Conservation (phyloP, 495 filamentous ascomycete genomes). For the Trichocladium antarcticum region DNA sequence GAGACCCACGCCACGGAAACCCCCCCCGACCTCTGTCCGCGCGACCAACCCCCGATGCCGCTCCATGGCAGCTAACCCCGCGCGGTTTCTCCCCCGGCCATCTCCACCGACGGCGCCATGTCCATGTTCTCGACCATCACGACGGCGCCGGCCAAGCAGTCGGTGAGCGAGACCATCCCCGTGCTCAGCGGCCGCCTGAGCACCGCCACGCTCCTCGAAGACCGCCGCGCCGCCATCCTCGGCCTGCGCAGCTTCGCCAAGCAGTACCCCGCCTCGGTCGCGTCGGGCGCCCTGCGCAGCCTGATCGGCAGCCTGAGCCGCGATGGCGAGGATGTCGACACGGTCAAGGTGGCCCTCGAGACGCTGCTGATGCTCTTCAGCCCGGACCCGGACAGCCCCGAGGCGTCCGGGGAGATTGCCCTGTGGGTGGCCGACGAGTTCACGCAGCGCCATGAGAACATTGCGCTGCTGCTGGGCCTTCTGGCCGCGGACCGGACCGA, state of each 20-base stretch:
- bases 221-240: slow-evolving; percentile 83
- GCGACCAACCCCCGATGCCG: background rate
- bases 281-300: slow-evolving; percentile 74
- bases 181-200: slow-evolving; percentile 75
- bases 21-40: too few relatives aligned
- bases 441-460: slow-evolving; percentile 97
- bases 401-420: slow-evolving; percentile 93
- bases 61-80: slow-evolving; percentile 13
- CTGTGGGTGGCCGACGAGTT: slow-evolving; percentile 97
- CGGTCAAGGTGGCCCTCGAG: slow-evolving; percentile 85
- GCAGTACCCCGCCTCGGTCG: slow-evolving; percentile 90
- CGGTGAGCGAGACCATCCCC: slow-evolving; percentile 84
- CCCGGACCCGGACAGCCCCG: slow-evolving; percentile 52
- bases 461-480: slow-evolving; percentile 79
- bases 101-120: slow-evolving; percentile 16
- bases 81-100: background rate
- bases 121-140: slow-evolving; percentile 77
- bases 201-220: slow-evolving; percentile 82
- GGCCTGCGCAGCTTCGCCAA: slow-evolving; percentile 93
- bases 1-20: too few relatives aligned
- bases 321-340: slow-evolving; percentile 93
- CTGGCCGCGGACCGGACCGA: slow-evolving; percentile 69
- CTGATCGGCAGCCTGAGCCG: slow-evolving; percentile 75
- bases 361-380: slow-evolving; percentile 86
- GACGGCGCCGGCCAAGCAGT: slow-evolving; percentile 89